Evolutionary conservation across 1,139 yeast species (phyloP).

Genomic region (Hansenula sp.): DNA sequence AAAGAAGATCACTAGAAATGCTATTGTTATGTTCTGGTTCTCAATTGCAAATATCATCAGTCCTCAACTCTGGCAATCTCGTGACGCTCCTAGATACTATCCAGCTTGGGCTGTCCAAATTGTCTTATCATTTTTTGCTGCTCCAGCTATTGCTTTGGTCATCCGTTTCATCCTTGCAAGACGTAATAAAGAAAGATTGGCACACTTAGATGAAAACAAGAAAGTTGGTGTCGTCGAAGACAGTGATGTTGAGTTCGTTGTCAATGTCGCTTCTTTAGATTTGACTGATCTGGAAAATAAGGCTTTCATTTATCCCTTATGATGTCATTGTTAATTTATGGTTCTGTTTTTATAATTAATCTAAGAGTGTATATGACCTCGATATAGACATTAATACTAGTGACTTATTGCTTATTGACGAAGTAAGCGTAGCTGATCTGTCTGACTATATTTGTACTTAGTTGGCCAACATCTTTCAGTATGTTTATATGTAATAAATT

Average conservation of each 20-base stretch:
- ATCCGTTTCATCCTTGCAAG: slow-evolving; percentile 35
- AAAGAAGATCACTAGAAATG: slow-evolving; percentile 36
- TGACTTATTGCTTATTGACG: too few relatives aligned
- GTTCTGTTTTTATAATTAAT: too few relatives aligned
- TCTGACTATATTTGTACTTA: too few relatives aligned
- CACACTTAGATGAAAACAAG: slow-evolving; percentile 8
- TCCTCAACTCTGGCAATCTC: slow-evolving; percentile 41
- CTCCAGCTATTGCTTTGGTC: slow-evolving; percentile 35
- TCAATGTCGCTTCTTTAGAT: slow-evolving; percentile 40
- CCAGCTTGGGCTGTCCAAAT: slow-evolving; percentile 56
- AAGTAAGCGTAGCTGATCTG: too few relatives aligned
- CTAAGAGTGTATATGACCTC: too few relatives aligned
- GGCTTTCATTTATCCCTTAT: slow-evolving; percentile 40
- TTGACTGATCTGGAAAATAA: slow-evolving; percentile 46
- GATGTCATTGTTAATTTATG: not conserved
- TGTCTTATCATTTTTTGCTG: slow-evolving; percentile 39
- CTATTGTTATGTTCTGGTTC: slow-evolving; percentile 36
- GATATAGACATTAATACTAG: too few relatives aligned
- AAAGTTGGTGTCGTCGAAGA: slow-evolving; percentile 19
- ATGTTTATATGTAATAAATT: too few relatives aligned
- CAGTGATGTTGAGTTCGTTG: slow-evolving; percentile 23
- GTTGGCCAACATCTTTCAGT: too few relatives aligned
- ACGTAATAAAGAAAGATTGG: slow-evolving; percentile 35
- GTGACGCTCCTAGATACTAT: slow-evolving; percentile 37
- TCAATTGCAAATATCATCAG: slow-evolving; percentile 40